Evolutionary conservation across 306 rosid genomes (phyloP), one percentile per base, ranked within the genome.

Genomic region (Prunus fruticosa): DNA sequence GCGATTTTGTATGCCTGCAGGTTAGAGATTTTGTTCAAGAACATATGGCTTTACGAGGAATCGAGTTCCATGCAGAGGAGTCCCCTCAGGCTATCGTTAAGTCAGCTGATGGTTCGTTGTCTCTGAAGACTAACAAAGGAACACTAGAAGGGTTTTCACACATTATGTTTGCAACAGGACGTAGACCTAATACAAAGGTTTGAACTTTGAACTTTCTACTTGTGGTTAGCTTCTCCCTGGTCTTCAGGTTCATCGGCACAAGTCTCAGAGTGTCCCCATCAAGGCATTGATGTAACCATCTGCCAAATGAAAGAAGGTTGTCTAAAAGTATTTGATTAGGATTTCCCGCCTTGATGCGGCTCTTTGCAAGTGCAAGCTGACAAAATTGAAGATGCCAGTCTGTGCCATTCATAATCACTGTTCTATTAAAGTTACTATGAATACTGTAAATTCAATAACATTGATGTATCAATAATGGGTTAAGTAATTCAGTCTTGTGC

Each of bases 141-240:
- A 89, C 93, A 16, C 64, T 72, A 72, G 97, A 88, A 41, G 99
- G 99, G 49, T 92, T 92, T 83, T 92, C 99, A 30, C 98, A 92
- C 72, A 72, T 95, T 62, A 92, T 95, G 97, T 92, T 95, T 83
- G 99, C 99, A 19, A 95, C 99, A 22, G 99, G 99, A 46, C 99
- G 99, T 54, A 81, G 79, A 70, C 97, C 99, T 79, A 95, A 91
- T 89, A 95, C 93, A 68, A 81, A 87, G 98, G 99, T 95, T 49
- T 54, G 75, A 23, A 67, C 51, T 89, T 23, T 34, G 71, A 18
- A 32, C 19, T 54, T 47, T 75, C 20, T 28, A 20, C 45, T 49
- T 52, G 52, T 64, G 12, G 28, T 68, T 30, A 20, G 47, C 57
- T 67, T 76, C 61, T 47, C 32, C 4, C 32, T 68, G 23, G 50